phyloP scores from a whole-genome alignment of 2,329 filamentous ascomycete species.

The Aspergillus sp. region DNA sequence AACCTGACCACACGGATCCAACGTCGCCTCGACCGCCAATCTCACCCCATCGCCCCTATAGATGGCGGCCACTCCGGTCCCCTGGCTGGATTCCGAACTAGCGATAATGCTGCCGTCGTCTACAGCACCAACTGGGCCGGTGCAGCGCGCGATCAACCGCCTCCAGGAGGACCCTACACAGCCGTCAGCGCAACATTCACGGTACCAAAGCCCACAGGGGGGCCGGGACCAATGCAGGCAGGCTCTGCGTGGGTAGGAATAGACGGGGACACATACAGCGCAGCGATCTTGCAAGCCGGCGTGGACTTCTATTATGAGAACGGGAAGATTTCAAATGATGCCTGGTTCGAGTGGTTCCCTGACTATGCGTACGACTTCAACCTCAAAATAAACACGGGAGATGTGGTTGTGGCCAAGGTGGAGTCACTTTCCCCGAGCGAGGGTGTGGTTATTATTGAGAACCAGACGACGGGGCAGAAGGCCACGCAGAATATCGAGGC shows the following conservation, averaged over 20 bases:
- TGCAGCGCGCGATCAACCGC: slow-evolving; percentile 51
- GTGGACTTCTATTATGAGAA: slow-evolving; percentile 55
- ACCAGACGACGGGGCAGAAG: slow-evolving; percentile 52
- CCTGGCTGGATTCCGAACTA: slow-evolving; percentile 11
- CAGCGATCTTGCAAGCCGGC: slow-evolving; percentile 58
- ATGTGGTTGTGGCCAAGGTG: slow-evolving; percentile 45
- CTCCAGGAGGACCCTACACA: slow-evolving; percentile 49
- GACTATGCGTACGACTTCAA: slow-evolving; percentile 56
- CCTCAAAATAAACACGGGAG: slow-evolving; percentile 47
- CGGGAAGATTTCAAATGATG: slow-evolving; percentile 47
- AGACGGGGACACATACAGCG: slow-evolving; percentile 58
- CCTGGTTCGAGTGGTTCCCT: slow-evolving; percentile 65
- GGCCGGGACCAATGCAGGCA: slow-evolving; percentile 42
- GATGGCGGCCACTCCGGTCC: slow-evolving; percentile 7
- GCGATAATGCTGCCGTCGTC: slow-evolving; percentile 38
- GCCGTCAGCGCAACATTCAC: slow-evolving; percentile 47
- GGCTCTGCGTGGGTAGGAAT: slow-evolving; percentile 62
- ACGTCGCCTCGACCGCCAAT: slow-evolving; percentile 28
- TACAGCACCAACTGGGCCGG: slow-evolving; percentile 63
- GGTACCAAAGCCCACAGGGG: slow-evolving; percentile 51
- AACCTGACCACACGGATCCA: slow-evolving; percentile 29
- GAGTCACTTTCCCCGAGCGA: slow-evolving; percentile 38
- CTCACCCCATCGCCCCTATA: slow-evolving; percentile 21
- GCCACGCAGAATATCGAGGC: slow-evolving; percentile 54
- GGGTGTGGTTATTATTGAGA: slow-evolving; percentile 52